phyloP scores from a whole-genome alignment of 768 basidiomycete species.

The Lepiota venenata region DNA sequence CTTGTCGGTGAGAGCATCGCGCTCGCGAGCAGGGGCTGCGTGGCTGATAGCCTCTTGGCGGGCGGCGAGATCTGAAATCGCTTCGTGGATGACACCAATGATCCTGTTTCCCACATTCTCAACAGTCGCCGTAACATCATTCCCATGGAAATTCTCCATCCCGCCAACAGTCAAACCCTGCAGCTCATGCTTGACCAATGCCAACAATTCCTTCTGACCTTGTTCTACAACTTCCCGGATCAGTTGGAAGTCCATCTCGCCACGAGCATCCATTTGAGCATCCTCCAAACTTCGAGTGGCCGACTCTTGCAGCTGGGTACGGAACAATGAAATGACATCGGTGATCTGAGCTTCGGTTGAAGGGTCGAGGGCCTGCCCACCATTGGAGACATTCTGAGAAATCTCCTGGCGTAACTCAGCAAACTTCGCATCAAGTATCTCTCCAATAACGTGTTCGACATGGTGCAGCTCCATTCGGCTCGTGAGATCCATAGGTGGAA shows the following conservation, averaged over 20 bases:
- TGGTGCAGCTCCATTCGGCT: constrained; percentile 57
- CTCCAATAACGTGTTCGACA: constrained; percentile 57
- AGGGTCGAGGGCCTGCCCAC: constrained; percentile 29
- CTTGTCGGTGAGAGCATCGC: constrained; percentile 59
- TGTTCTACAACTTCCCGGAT: constrained; percentile 69
- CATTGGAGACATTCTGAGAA: constrained; percentile 22
- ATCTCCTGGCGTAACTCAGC: constrained; percentile 42
- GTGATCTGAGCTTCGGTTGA: constrained; percentile 59
- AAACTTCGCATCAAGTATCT: constrained; percentile 70
- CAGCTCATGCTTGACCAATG: constrained; percentile 59
- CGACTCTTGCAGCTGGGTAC: constrained; percentile 63
- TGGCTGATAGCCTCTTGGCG: constrained; percentile 52
- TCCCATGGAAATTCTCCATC: constrained; percentile 19
- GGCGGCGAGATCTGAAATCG: constrained; percentile 53
- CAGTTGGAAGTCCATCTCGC: constrained; percentile 76
- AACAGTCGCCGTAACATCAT: constrained; percentile 40
- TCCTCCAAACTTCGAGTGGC: constrained; percentile 56
- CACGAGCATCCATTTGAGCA: constrained; percentile 66
- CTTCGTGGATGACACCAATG: constrained; percentile 55
- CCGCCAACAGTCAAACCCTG: constrained; percentile 37
- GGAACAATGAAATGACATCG: constrained; percentile 66
- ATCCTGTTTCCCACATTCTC: constrained; percentile 59
- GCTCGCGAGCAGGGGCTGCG: constrained; percentile 47
- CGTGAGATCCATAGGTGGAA: constrained; percentile 44
- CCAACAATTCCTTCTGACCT: constrained; percentile 58